Conservation (phyloP, 495 filamentous ascomycete species). For the Hypoxylon lienhwacheense region DNA sequence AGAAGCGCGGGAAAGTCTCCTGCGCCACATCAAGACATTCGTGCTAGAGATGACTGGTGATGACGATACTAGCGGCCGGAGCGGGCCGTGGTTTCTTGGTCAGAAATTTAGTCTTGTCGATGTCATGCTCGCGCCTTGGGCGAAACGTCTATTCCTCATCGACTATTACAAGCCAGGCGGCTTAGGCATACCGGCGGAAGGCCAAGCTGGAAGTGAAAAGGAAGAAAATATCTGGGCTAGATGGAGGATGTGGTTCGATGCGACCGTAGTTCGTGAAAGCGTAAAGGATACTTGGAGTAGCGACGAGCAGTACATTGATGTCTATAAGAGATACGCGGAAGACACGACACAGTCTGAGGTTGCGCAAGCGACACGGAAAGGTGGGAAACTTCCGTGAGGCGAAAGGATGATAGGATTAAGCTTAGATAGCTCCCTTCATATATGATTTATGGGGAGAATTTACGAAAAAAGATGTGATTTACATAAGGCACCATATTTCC, state of each 20-base stretch:
- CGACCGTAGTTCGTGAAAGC: constrained; percentile 57
- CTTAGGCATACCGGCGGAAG: constrained; percentile 53
- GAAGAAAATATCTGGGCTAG: constrained; percentile 56
- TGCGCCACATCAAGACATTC: constrained; percentile 56
- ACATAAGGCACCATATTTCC: too few species aligned
- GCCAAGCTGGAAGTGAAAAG: constrained; percentile 44
- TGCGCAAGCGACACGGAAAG: constrained; percentile 66
- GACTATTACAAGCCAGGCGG: constrained; percentile 69
- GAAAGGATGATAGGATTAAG: background rate
- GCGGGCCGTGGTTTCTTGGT: constrained; percentile 67
- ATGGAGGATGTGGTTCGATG: constrained; percentile 63
- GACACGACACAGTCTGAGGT: constrained; percentile 71
- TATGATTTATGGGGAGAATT: too few species aligned
- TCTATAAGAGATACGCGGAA: constrained; percentile 72
- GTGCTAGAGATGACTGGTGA: constrained; percentile 55
- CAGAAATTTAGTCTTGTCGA: constrained; percentile 60
- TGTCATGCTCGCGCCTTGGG: constrained; percentile 67
- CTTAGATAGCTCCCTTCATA: background rate
- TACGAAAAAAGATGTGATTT: too few species aligned
- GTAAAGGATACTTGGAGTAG: constrained; percentile 65
- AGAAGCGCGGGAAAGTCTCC: constrained; percentile 53
- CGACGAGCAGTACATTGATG: constrained; percentile 60
- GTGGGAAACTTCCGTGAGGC: constrained; percentile 60
- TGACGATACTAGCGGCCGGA: constrained; percentile 31
- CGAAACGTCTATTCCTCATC: constrained; percentile 67